phyloP scores from a whole-genome alignment of 371 early-diverging fungal species.

The Actinomortierella wolfii region DNA sequence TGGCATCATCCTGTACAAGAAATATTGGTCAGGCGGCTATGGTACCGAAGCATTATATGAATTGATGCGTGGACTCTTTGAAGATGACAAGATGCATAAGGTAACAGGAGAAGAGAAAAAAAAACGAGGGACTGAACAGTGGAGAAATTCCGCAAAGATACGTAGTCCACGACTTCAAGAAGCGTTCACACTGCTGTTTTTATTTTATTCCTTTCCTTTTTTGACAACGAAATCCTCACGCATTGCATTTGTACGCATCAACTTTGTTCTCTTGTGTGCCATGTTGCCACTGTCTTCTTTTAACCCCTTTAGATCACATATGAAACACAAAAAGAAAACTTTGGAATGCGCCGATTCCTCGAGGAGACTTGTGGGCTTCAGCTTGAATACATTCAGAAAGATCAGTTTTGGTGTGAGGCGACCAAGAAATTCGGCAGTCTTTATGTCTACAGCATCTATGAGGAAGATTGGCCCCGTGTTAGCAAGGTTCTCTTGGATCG shows the following conservation, averaged over 20 bases:
- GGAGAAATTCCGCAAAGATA: too few species aligned
- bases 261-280: neutral
- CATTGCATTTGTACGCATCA: neutral
- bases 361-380: slow-evolving; percentile 27
- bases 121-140: neutral
- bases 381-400: slow-evolving; percentile 20
- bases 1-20: slow-evolving; percentile 40
- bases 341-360: slow-evolving; percentile 39
- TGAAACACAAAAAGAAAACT: slow-evolving; percentile 34
- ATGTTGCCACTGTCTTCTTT: neutral
- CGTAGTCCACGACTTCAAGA: too few species aligned
- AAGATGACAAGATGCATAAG: slow-evolving; percentile 44
- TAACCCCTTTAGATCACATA: slow-evolving; percentile 17
- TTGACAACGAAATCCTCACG: too few species aligned
- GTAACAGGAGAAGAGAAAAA: slow-evolving; percentile 6
- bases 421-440: slow-evolving; percentile 25
- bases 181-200: too few species aligned
- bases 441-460: slow-evolving; percentile 33
- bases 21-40: slow-evolving; percentile 43
- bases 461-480: slow-evolving; percentile 44
- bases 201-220: neutral
- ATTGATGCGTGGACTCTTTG: slow-evolving; percentile 39
- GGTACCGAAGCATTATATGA: slow-evolving; percentile 40
- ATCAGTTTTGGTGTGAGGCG: slow-evolving; percentile 24
- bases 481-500: slow-evolving; percentile 14